Conservation (phyloP, 2,329 filamentous ascomycete genomes). For the Aspergillus fumigatiaffinis region DNA sequence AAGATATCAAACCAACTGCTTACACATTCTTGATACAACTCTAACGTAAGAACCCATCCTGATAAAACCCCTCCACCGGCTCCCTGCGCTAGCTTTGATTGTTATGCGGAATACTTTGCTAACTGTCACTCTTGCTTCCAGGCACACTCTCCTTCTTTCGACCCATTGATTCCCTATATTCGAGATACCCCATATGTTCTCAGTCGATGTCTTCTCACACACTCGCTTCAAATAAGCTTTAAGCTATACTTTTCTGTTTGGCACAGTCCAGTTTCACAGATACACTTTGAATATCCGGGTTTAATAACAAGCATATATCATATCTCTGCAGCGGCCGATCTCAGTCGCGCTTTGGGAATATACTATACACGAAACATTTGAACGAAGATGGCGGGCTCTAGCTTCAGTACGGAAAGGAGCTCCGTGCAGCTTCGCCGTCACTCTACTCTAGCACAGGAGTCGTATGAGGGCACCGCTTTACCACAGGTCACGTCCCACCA, state of each 20-base stretch:
- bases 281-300: neutral
- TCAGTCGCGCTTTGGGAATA: neutral
- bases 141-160: neutral
- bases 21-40: neutral
- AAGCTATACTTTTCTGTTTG: neutral
- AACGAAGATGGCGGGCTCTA: neutral
- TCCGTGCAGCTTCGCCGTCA: neutral
- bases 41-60: neutral
- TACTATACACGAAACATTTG: neutral
- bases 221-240: neutral
- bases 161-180: neutral
- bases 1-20: neutral
- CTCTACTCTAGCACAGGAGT: neutral
- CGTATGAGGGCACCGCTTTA: neutral
- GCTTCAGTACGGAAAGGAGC: neutral
- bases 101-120: neutral
- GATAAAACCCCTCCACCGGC: neutral
- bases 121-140: neutral
- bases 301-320: neutral
- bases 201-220: neutral
- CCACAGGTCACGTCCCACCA: neutral
- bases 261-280: neutral
- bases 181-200: neutral
- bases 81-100: neutral
- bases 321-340: neutral